Evolutionary conservation across 2,329 filamentous ascomycete species (phyloP).

Genomic region (Stachybotrys echinatus): DNA sequence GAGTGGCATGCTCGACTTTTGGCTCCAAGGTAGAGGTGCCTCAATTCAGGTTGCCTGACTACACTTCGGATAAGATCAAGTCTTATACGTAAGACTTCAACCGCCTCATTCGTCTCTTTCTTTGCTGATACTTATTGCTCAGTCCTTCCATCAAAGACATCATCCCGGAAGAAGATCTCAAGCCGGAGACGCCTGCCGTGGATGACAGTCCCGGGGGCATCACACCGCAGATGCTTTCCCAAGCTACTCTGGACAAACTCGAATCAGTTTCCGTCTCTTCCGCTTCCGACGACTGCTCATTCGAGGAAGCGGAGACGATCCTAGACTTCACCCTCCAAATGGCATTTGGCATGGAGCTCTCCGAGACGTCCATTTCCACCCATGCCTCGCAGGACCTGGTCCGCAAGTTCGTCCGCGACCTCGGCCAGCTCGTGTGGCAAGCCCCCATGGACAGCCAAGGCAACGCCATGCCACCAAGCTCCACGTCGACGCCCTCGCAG

Average conservation of each 20-base stretch:
- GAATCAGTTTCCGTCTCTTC: slow-evolving; percentile 6
- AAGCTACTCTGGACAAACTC: neutral
- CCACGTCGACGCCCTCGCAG: slow-evolving; percentile 23
- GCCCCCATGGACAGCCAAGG: slow-evolving; percentile 19
- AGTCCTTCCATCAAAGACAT: neutral
- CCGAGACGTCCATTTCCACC: slow-evolving; percentile 21
- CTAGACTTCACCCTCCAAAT: slow-evolving; percentile 30
- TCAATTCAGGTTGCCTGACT: neutral
- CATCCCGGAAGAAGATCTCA: neutral
- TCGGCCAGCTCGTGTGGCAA: slow-evolving; percentile 26
- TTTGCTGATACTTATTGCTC: neutral
- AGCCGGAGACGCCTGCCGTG: neutral
- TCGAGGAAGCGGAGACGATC: slow-evolving; percentile 27
- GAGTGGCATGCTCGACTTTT: slow-evolving; percentile 20
- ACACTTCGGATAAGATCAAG: neutral
- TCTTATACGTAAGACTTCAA: neutral
- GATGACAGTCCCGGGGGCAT: no score
- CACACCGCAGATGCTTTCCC: neutral
- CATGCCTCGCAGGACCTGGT: slow-evolving; percentile 23
- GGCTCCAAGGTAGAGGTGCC: slow-evolving; percentile 13
- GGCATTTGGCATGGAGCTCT: slow-evolving; percentile 30
- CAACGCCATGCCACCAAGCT: slow-evolving; percentile 22
- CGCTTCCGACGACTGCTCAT: slow-evolving; percentile 23
- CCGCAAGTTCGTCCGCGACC: slow-evolving; percentile 24
- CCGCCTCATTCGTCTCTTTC: neutral